phyloP scores from a whole-genome alignment of 1,139 yeast genomes.

The Saccharomycopsis crataegensis region DNA sequence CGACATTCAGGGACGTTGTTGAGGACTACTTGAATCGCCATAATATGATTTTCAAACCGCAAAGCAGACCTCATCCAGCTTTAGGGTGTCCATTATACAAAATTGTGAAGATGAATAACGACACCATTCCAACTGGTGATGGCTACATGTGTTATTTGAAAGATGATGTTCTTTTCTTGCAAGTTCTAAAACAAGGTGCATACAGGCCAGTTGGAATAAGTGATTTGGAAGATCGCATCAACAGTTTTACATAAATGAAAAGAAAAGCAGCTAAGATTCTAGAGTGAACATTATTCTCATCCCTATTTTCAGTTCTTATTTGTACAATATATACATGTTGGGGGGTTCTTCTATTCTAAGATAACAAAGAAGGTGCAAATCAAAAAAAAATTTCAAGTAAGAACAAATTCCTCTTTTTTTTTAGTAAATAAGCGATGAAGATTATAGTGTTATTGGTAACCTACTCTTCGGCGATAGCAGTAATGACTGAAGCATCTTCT shows the following conservation, averaged over 20 bases:
- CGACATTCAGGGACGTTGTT: conserved; percentile 43
- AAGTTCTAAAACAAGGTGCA: conserved; percentile 21
- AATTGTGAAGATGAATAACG: conserved; percentile 25
- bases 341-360: no score
- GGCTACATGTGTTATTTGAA: conserved; percentile 33
- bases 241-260: no score
- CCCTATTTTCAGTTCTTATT: no score
- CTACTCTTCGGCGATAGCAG: background rate
- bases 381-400: no score
- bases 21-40: conserved; percentile 30
- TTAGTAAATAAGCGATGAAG: no score
- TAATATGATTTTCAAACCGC: conserved; percentile 31
- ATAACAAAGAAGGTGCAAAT: no score
- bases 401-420: no score
- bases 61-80: conserved; percentile 26
- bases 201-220: conserved; percentile 21
- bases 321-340: no score
- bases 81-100: conserved; percentile 31
- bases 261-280: no score
- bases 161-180: conserved; percentile 41
- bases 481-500: background rate
- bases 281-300: no score
- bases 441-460: background rate
- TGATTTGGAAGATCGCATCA: background rate
- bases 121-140: conserved; percentile 26